These are phyloP conservation scores for Phytophthora uliginosa DNA, from an alignment of 352 stramenopile genomes.

Conservation along the genomic window DNA sequence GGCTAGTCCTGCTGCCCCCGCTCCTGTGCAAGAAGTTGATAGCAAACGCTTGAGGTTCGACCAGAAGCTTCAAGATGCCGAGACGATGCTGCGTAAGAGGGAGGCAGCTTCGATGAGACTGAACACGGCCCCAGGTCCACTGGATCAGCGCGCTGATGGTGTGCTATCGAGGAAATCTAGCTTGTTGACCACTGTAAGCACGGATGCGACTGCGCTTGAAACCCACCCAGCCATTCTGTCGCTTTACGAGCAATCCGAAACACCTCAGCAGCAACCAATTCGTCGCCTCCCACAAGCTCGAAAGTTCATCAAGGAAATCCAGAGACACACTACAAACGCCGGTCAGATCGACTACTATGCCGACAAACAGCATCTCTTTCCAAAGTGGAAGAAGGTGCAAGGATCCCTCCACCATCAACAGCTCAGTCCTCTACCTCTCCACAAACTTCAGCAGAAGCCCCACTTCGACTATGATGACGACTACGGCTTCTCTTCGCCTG, in stretches of 20 bases:
- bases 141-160: neutral
- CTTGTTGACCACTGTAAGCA: neutral
- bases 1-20: conserved; percentile 37
- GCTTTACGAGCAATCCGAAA: conserved; percentile 40
- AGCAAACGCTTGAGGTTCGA: conserved; percentile 56
- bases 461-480: neutral
- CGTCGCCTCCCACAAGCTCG: conserved; percentile 65
- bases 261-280: conserved; percentile 52
- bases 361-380: conserved; percentile 79
- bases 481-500: neutral
- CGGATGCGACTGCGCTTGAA: neutral
- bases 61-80: conserved; percentile 66
- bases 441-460: neutral
- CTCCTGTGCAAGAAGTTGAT: conserved; percentile 33
- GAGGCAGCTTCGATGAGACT: conserved; percentile 34
- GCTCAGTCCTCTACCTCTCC: conserved; percentile 8
- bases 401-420: conserved; percentile 62
- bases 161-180: neutral
- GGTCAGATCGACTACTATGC: conserved; percentile 77
- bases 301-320: conserved; percentile 76
- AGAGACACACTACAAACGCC: conserved; percentile 58
- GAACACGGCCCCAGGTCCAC: neutral
- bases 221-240: conserved; percentile 5
- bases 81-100: conserved; percentile 59
- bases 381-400: conserved; percentile 82